Evolutionary conservation across 2,329 filamentous ascomycete species (phyloP), one percentile per base, ranked within the genome.

Genomic region (Sphaerostilbella broomeana): DNA sequence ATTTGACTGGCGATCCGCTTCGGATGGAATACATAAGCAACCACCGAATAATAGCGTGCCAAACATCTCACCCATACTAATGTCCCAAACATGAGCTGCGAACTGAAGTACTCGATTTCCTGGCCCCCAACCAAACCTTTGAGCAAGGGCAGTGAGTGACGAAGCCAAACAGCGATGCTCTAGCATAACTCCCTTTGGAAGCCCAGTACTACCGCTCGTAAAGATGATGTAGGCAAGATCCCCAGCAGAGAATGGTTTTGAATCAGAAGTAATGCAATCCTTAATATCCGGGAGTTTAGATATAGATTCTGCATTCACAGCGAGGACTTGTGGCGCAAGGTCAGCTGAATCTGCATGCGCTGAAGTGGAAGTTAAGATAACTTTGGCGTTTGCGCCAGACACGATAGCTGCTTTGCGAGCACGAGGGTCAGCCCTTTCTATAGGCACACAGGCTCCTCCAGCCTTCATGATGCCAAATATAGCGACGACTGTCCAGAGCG

Each of bases 401-500:
- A 43, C 16, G 7, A 52, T 26, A 2, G 33, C 27, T 10, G 44
- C n/a, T 6, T 30, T 32, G 7, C 39, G 43, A 6, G 13, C 21
- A 6, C 15, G 10, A 6, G 49, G 50, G 21, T 46, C 39, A 9
- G 43, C 37, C 2, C 46, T 39, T 32, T 60, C 58, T 16, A 62
- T 44, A 41, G 50, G 35, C 7, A 59, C 48, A 35, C 45, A 50
- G 43, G 20, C 52, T 16, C 48, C 55, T 4, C 56, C 58, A 7
- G 52, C 45, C 34, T 56, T 55, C 20, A 58, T 40, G 19, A 57
- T 45, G 13, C 36, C 50, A 4, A 58, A 18, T 28, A 55, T 50
- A 1, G 50, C 49, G 1, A 56, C 45, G 6, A 49, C 21, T 9
- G 48, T 42, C 47, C 44, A 50, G 21, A 37, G 26, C 3, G 42